A percentile compares a stretch with the other conserved stretches of the same genome.
Evolutionary conservation across 352 stramenopile species (phyloP).

Genomic region (Phytophthora rubi): DNA sequence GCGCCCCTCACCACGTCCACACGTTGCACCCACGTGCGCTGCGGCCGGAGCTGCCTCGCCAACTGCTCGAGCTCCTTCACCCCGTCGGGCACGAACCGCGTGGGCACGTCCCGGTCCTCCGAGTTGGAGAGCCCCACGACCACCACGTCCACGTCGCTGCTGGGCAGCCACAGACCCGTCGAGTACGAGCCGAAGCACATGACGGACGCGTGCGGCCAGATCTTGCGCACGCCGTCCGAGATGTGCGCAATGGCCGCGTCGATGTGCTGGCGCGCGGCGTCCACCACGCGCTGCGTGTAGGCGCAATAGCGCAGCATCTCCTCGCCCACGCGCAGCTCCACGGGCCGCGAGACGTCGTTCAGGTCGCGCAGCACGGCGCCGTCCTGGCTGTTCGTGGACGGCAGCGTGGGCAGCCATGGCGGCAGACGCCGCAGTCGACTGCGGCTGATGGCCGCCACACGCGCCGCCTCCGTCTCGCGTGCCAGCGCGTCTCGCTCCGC

Average conservation of each 20-base stretch:
- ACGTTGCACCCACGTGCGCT: constrained; percentile 73
- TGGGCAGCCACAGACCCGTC: constrained; percentile 88
- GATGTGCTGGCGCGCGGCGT: constrained; percentile 58
- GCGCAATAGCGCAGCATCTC: constrained; percentile 72
- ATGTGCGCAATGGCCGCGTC: constrained; percentile 80
- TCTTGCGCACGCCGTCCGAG: constrained; percentile 59
- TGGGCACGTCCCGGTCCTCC: constrained; percentile 47
- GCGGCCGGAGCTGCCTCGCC: constrained; percentile 47
- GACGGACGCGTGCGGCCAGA: constrained; percentile 80
- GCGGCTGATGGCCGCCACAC: constrained; percentile 35
- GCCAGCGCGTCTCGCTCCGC: constrained; percentile 33
- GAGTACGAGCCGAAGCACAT: constrained; percentile 87
- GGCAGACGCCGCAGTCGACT: constrained; percentile 38
- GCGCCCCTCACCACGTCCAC: constrained; percentile 85
- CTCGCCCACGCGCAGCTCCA: constrained; percentile 44
- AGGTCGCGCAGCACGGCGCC: constrained; percentile 24
- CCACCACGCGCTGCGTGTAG: constrained; percentile 71
- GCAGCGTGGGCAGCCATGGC: constrained; percentile 38
- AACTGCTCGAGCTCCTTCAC: constrained; percentile 70
- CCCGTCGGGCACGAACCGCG: constrained; percentile 52
- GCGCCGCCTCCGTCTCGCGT: constrained; percentile 33
- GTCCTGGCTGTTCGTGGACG: constrained; percentile 26
- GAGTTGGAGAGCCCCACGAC: constrained; percentile 68
- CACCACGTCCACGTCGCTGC: constrained; percentile 90
- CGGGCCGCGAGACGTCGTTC: constrained; percentile 27